Conservation (phyloP, 108 stramenopile genomes). For the Thalassiosira profunda region DNA sequence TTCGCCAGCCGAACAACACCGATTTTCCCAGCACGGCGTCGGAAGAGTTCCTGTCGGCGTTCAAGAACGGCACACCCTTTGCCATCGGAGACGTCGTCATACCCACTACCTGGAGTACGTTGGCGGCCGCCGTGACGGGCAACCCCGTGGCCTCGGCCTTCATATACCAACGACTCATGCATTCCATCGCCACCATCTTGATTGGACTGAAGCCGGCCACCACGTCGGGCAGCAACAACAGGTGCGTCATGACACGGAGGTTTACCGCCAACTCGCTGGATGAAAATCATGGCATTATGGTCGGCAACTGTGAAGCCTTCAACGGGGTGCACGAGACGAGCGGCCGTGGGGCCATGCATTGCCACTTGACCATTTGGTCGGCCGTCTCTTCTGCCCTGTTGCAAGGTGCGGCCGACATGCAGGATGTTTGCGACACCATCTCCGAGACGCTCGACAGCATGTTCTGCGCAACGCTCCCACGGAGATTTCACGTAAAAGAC, state of each 20-base stretch:
- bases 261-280: neutral
- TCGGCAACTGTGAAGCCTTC: neutral
- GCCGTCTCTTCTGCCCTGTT: slow-evolving; percentile 1
- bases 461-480: slow-evolving; percentile 2
- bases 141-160: slow-evolving; percentile 14
- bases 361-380: neutral
- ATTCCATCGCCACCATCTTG: slow-evolving; percentile 5
- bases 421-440: slow-evolving; percentile 1
- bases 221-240: slow-evolving; percentile 1
- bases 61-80: slow-evolving; percentile 3
- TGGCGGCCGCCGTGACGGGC: neutral
- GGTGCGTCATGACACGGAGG: neutral
- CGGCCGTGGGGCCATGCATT: neutral
- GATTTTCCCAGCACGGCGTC: slow-evolving; percentile 7
- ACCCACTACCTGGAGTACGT: slow-evolving; percentile 11
- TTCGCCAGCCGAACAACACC: neutral
- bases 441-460: slow-evolving; percentile 13
- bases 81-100: slow-evolving; percentile 2
- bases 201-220: slow-evolving; percentile 11
- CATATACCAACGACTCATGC: slow-evolving; percentile 11
- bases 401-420: slow-evolving; percentile 5
- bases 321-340: neutral
- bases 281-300: neutral
- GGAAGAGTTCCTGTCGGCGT: neutral
- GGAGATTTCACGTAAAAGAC: slow-evolving; percentile 10